phyloP scores from a whole-genome alignment of 371 early-diverging fungal genomes.

The Zychaea mexicana region DNA sequence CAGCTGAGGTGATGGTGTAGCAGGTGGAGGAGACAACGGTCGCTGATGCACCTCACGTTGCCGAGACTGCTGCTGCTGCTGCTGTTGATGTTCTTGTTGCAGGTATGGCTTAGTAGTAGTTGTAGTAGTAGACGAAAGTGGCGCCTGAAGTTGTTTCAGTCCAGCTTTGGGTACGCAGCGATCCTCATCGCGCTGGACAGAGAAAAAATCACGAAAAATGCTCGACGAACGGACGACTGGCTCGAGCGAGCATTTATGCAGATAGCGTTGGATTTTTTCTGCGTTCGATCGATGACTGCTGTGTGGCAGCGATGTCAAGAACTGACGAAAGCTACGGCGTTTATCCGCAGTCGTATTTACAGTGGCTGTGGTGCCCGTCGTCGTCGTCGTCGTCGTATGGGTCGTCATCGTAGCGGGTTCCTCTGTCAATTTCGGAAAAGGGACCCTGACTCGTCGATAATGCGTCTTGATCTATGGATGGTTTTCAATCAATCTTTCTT shows the following conservation, averaged over 20 bases:
- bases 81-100: not conserved
- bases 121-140: too few species aligned
- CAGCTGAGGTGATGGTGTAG: not conserved
- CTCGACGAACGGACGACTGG: slow-evolving; percentile 32
- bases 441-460: slow-evolving; percentile 46
- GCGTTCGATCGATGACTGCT: slow-evolving; percentile 38
- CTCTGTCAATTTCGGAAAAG: slow-evolving; percentile 40
- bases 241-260: slow-evolving; percentile 38
- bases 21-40: not conserved
- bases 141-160: not conserved
- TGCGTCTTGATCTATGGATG: slow-evolving; percentile 48
- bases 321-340: slow-evolving; percentile 36
- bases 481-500: not conserved
- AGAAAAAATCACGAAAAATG: slow-evolving; percentile 50
- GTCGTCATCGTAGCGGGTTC: slow-evolving; percentile 11
- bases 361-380: not conserved
- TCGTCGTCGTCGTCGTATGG: slow-evolving; percentile 13
- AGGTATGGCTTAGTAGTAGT: too few species aligned
- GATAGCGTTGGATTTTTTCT: slow-evolving; percentile 47
- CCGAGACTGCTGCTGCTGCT: not conserved
- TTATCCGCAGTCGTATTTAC: slow-evolving; percentile 16
- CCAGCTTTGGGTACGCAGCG: slow-evolving; percentile 14
- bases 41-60: not conserved
- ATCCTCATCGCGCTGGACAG: slow-evolving; percentile 52
- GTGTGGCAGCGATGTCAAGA: slow-evolving; percentile 28